phyloP scores from a whole-genome alignment of 176 grass and related monocot genomes.

The Aegilops sharonensis region DNA sequence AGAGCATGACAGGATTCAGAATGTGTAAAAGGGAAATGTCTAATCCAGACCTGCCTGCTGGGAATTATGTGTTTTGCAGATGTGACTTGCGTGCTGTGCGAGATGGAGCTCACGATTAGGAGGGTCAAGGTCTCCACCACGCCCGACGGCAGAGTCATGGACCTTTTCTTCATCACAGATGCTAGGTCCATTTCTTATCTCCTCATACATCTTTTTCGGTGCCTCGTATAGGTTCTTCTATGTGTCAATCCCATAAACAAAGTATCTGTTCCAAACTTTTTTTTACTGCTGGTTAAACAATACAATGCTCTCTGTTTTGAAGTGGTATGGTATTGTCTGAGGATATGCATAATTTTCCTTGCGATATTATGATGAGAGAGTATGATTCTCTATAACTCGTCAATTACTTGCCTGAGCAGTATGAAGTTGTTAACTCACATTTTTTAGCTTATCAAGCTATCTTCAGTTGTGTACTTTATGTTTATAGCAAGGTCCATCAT shows the following conservation, averaged over 20 bases:
- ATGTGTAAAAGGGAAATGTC: neutral
- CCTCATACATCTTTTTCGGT: no score
- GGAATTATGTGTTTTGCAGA: conserved; percentile 47
- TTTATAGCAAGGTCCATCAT: neutral
- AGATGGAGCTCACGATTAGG: conserved; percentile 73
- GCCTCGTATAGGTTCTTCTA: no score
- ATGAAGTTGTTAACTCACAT: neutral
- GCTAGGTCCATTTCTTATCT: conserved; percentile 47
- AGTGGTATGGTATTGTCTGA: neutral
- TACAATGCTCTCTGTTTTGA: neutral
- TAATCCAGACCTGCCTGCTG: conserved; percentile 9
- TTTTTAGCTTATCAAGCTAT: neutral
- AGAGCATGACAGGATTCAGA: neutral
- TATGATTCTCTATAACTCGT: neutral
- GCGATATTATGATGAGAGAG: neutral
- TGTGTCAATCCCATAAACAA: neutral
- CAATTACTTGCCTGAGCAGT: neutral
- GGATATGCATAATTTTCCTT: neutral
- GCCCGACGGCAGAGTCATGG: conserved; percentile 68
- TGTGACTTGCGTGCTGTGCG: conserved; percentile 62
- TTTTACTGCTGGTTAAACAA: neutral
- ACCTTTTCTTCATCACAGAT: conserved; percentile 90
- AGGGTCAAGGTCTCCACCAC: conserved; percentile 89
- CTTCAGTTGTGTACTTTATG: neutral
- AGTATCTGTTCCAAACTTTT: neutral